These are phyloP conservation scores for Penicillium sp. DNA, from an alignment of 2,329 filamentous ascomycete species.

Conservation along the genomic window DNA sequence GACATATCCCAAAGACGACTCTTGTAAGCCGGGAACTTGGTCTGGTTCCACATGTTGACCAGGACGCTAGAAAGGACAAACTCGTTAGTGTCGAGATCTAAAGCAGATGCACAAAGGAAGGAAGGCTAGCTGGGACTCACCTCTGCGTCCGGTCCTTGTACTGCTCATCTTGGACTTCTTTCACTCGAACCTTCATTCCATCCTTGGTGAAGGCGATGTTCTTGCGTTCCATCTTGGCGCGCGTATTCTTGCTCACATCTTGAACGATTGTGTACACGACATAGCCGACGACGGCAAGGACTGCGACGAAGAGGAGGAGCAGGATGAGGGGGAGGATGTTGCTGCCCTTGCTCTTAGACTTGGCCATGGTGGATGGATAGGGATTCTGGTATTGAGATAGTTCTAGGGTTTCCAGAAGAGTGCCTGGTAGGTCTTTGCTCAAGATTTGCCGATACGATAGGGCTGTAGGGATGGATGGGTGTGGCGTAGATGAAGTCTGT, in stretches of 20 bases:
- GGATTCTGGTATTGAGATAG: background rate
- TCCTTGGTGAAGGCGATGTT: conserved; percentile 66
- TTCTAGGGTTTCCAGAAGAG: conserved; percentile 11
- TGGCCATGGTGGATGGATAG: conserved; percentile 26
- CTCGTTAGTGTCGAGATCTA: conserved; percentile 4
- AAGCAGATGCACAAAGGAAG: background rate
- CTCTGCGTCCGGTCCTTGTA: conserved; percentile 66
- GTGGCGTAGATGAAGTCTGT: conserved; percentile 1
- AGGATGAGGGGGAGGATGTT: conserved; percentile 63
- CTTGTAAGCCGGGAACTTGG: conserved; percentile 54
- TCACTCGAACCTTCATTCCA: conserved; percentile 66
- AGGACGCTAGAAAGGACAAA: conserved; percentile 45
- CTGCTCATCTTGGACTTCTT: conserved; percentile 62
- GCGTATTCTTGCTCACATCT: conserved; percentile 63
- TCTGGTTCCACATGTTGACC: conserved; percentile 57
- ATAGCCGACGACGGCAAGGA: conserved; percentile 61
- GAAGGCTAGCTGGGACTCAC: conserved; percentile 35
- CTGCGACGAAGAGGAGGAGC: conserved; percentile 59
- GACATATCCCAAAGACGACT: conserved; percentile 51
- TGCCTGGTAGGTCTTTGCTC: background rate
- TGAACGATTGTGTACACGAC: conserved; percentile 64
- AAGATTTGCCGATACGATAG: background rate
- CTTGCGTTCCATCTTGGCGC: conserved; percentile 68
- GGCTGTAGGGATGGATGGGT: background rate
- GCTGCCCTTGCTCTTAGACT: conserved; percentile 25